Evolutionary conservation across 331 rosid genomes (phyloP).

Genomic region (Dryas integrifolia): DNA sequence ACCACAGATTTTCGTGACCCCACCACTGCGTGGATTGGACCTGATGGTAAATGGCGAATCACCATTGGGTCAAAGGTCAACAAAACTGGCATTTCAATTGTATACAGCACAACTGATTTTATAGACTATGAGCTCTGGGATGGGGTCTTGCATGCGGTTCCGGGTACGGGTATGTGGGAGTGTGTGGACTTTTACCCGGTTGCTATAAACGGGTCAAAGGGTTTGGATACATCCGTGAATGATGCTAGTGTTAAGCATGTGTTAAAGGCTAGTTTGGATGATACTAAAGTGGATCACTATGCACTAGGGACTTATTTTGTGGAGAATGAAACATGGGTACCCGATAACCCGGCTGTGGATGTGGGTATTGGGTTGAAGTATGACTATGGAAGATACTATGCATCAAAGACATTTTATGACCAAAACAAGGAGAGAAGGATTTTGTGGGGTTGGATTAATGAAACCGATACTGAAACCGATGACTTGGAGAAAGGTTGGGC

Average conservation of each 20-base stretch:
- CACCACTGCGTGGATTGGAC: conserved; percentile 69
- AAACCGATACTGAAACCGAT: conserved; percentile 57
- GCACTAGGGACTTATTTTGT: conserved; percentile 61
- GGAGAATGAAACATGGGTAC: conserved; percentile 75
- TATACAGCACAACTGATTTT: conserved; percentile 56
- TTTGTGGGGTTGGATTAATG: conserved; percentile 75
- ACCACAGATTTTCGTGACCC: conserved; percentile 68
- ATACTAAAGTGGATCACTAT: conserved; percentile 54
- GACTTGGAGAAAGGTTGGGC: conserved; percentile 80
- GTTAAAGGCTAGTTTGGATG: conserved; percentile 73
- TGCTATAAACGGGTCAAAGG: conserved; percentile 44
- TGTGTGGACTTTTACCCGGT: conserved; percentile 84
- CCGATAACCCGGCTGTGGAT: conserved; percentile 69
- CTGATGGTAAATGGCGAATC: conserved; percentile 59
- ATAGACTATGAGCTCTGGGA: conserved; percentile 34
- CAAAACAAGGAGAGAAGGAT: conserved; percentile 58
- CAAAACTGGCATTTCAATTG: conserved; percentile 45
- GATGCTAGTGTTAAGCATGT: conserved; percentile 62
- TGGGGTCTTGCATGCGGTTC: conserved; percentile 48
- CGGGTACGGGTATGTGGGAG: conserved; percentile 96
- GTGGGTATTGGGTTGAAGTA: conserved; percentile 71
- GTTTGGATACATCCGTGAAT: conserved; percentile 59
- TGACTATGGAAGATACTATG: conserved; percentile 82
- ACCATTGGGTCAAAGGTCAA: conserved; percentile 55
- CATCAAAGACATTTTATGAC: conserved; percentile 80